Conservation (phyloP, 768 basidiomycete species). For the Russula compacta region DNA sequence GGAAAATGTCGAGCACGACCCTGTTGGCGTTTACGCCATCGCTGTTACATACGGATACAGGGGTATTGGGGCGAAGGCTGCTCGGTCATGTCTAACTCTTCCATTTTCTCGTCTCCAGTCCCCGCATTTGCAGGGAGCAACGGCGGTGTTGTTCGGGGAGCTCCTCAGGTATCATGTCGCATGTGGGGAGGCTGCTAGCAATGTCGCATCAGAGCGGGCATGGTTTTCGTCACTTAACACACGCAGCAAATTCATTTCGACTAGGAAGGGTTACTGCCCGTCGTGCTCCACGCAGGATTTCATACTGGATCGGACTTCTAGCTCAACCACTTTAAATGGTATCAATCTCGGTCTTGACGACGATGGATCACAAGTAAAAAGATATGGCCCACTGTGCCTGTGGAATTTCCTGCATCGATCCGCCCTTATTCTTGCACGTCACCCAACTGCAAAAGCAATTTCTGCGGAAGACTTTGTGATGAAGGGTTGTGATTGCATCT, state of each 20-base stretch:
- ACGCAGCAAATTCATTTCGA: neutral
- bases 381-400: neutral
- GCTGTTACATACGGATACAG: neutral
- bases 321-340: no score
- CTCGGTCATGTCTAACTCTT: neutral
- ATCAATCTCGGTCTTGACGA: no score
- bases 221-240: neutral
- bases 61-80: neutral
- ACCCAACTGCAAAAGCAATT: neutral
- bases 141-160: neutral
- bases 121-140: neutral
- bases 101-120: neutral
- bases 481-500: neutral
- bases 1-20: slow-evolving; percentile 1
- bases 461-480: neutral
- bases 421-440: neutral
- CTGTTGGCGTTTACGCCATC: slow-evolving; percentile 11
- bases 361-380: neutral
- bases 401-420: neutral
- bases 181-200: neutral
- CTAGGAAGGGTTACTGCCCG: neutral
- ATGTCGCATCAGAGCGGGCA: neutral
- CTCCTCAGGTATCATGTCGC: slow-evolving; percentile 1
- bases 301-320: neutral
- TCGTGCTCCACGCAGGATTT: neutral